phyloP scores from a whole-genome alignment of 495 filamentous ascomycete genomes.

The Talaromyces trachyspermus region DNA sequence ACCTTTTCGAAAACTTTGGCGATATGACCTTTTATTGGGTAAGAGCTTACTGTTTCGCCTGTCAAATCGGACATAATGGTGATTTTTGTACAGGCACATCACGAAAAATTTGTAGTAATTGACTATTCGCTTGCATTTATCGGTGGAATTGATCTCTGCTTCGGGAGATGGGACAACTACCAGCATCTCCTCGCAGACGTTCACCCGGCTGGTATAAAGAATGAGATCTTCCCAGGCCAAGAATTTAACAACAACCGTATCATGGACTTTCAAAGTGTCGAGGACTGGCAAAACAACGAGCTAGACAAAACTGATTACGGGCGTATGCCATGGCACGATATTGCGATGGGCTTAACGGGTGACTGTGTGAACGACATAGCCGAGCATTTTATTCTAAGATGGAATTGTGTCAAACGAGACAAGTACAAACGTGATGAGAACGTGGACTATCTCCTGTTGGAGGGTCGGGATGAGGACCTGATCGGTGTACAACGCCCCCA shows the following conservation, averaged over 20 bases:
- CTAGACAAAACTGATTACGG: constrained; percentile 88
- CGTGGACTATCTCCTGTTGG: constrained; percentile 76
- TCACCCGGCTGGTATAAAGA: constrained; percentile 71
- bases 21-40: constrained; percentile 98
- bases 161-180: constrained; percentile 83
- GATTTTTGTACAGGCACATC: constrained; percentile 56
- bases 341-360: constrained; percentile 81
- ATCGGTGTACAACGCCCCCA: constrained; percentile 81
- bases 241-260: constrained; percentile 95
- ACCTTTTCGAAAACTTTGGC: constrained; percentile 83
- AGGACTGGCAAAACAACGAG: constrained; percentile 89
- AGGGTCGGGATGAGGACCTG: constrained; percentile 78
- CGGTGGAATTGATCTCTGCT: constrained; percentile 92
- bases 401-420: constrained; percentile 96
- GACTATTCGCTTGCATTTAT: constrained; percentile 88
- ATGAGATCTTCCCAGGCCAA: constrained; percentile 90
- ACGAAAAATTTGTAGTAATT: constrained; percentile 93
- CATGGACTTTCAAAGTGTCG: constrained; percentile 88
- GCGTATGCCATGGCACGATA: constrained; percentile 97
- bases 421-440: constrained; percentile 84
- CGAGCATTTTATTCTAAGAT: constrained; percentile 89
- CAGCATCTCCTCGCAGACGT: constrained; percentile 84
- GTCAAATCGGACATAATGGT: no score
- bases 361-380: constrained; percentile 91
- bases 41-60: no score